These are phyloP conservation scores for Juglanconis juglandina DNA, from an alignment of 2,329 filamentous ascomycete species.

Conservation along the genomic window DNA sequence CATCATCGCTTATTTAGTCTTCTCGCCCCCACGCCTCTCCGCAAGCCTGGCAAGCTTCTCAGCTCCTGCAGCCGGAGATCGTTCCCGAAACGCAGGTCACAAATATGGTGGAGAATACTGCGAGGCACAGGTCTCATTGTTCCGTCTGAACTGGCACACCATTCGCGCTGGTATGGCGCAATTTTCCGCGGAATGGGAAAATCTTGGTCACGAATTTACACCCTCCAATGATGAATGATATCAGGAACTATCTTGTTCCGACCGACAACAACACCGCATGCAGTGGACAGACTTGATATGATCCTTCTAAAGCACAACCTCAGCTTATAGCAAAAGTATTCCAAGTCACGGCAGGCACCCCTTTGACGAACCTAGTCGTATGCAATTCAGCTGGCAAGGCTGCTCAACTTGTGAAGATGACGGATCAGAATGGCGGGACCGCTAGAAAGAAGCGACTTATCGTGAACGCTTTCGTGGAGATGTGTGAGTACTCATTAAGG, in stretches of 20 bases:
- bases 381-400: not conserved
- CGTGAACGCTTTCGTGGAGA: slow-evolving; percentile 22
- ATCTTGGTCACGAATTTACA: not conserved
- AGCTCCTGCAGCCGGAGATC: not conserved
- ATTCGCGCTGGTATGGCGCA: slow-evolving; percentile 16
- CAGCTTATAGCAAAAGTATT: not conserved
- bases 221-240: not conserved
- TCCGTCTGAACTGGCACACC: slow-evolving; percentile 7
- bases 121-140: not conserved
- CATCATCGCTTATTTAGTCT: slow-evolving; percentile 13
- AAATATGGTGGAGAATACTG: not conserved
- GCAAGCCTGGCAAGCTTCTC: not conserved
- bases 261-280: not conserved
- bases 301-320: no score
- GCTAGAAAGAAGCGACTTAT: slow-evolving; percentile 16
- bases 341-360: not conserved
- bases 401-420: not conserved
- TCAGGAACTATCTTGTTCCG: not conserved
- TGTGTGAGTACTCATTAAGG: slow-evolving; percentile 15
- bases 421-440: not conserved
- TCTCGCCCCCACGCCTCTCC: slow-evolving; percentile 1
- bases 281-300: no score
- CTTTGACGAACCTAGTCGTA: not conserved
- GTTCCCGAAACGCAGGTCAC: not conserved
- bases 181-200: slow-evolving; percentile 4